phyloP scores from a whole-genome alignment of 139 green algal species.

The Gonium pectorale region DNA sequence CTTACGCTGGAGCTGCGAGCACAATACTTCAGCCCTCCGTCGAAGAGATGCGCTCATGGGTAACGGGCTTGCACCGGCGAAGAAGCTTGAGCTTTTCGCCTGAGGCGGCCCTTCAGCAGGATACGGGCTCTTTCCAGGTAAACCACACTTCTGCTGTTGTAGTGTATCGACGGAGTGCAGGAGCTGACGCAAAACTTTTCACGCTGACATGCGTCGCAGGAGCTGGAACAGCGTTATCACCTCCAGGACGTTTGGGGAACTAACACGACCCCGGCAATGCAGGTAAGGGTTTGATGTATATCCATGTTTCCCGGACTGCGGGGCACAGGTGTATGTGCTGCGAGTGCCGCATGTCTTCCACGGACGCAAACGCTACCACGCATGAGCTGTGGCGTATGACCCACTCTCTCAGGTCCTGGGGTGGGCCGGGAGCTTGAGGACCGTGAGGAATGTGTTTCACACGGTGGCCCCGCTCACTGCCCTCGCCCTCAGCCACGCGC shows the following conservation, averaged over 20 bases:
- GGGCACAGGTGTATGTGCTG: too few relatives aligned
- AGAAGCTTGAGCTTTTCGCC: background rate
- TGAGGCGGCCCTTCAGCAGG: background rate
- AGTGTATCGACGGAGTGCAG: background rate
- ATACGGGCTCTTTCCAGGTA: conserved; percentile 2
- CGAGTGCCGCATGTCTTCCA: too few relatives aligned
- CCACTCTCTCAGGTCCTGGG: background rate
- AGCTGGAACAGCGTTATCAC: conserved; percentile 27
- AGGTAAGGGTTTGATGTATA: background rate
- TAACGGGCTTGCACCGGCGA: background rate
- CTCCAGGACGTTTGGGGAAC: conserved; percentile 24
- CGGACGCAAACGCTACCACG: too few relatives aligned
- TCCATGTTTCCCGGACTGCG: background rate
- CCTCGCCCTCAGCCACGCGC: background rate
- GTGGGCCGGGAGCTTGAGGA: too few relatives aligned
- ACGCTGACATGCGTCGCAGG: background rate
- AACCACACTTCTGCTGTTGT: background rate
- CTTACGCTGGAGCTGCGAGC: background rate
- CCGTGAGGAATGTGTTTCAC: too few relatives aligned
- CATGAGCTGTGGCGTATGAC: background rate
- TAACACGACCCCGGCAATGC: conserved; percentile 17
- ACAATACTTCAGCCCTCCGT: background rate
- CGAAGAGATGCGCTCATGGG: conserved; percentile 5
- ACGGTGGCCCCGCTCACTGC: too few relatives aligned
- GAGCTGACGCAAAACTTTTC: background rate